Base-by-base conservation (phyloP, 2,329 filamentous ascomycete genomes). In the Nigrospora oryzae region DNA sequence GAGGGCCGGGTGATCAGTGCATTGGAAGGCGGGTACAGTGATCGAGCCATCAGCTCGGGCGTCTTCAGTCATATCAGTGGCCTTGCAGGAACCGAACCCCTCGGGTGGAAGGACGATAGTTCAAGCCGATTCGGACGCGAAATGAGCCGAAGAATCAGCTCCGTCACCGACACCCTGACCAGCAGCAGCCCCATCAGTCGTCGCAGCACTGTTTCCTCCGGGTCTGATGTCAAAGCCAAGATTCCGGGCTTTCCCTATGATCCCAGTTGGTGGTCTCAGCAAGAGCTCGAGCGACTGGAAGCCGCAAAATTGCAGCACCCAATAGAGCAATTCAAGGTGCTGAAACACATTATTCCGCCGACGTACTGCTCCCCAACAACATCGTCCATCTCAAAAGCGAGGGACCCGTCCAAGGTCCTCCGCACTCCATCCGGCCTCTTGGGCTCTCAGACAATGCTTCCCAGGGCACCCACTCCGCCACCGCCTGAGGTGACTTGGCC, bases 11-110 rank as follows among this genome's bases (percentile, higher is more conserved):
- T 97, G 17, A 84, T 98, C 58, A 97, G 91, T 61, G 89, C 97
- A 3, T 74, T 98, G 17, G 93, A 98, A 65, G 93, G 93, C 31
- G 93, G 93, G 0, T 98, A 98, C 60, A 96, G 90, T 60, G 88
- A 98, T 64, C 81, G 90, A 47, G 93, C 93, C 10, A 68, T 98
- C 40, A 84, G 79, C 43, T 95, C 89, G 32, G 93, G 93, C 38
- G 83, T 96, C 3, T 68, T 96, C 46, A 95, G 90, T 61, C 93
- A 98, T 63, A 63, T 98, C 15, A 88, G 86, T 53, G 93, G 91
- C 6, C 74, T 98, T 35, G 81, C 81, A 36, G 79, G 80, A 36
- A 70, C 70, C 17, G 76, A 73, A 43, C 65, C 63, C 31, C 58
- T 60, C 36, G 51, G 54, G 35, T 62, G 61, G 23, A 65, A 58